A percentile compares a stretch with the other conserved stretches of the same genome.
Conservation (phyloP, 352 stramenopile genomes). For the Phytophthora pseudosyringae region DNA sequence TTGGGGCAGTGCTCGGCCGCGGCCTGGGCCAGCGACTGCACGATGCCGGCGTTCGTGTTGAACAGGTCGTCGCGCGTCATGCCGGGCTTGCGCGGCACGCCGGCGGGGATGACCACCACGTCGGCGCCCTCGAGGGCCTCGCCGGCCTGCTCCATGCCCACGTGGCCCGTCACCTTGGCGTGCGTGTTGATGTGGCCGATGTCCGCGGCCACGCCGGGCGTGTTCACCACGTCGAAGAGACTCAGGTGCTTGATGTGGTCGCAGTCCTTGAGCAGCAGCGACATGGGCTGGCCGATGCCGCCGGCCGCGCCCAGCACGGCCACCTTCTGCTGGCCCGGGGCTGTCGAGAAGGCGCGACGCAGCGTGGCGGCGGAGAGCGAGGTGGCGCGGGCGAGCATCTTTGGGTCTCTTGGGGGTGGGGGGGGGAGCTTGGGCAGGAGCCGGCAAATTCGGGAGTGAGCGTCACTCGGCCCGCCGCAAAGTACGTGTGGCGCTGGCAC, state of each 20-base stretch:
- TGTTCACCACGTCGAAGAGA: slow-evolving; percentile 99
- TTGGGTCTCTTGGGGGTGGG: neutral
- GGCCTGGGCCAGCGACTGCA: slow-evolving; percentile 94
- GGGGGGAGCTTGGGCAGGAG: slow-evolving; percentile 8
- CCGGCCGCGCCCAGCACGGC: slow-evolving; percentile 93
- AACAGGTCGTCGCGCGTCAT: slow-evolving; percentile 97
- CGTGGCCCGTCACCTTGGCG: slow-evolving; percentile 74
- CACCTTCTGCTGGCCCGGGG: slow-evolving; percentile 77
- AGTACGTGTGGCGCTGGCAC: slow-evolving; percentile 24
- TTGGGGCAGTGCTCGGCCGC: slow-evolving; percentile 97
- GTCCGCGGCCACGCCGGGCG: slow-evolving; percentile 97
- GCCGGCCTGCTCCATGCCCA: slow-evolving; percentile 82
- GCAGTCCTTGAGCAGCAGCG: slow-evolving; percentile 97
- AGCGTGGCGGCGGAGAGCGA: slow-evolving; percentile 26
- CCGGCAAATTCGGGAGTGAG: slow-evolving; percentile 30
- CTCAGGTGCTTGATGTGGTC: slow-evolving; percentile 96
- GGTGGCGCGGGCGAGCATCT: slow-evolving; percentile 34
- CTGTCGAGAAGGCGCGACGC: slow-evolving; percentile 62
- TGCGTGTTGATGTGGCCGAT: slow-evolving; percentile 94
- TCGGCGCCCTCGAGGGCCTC: slow-evolving; percentile 85
- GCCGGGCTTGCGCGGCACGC: slow-evolving; percentile 98
- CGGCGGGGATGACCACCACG: slow-evolving; percentile 99
- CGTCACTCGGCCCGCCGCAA: neutral
- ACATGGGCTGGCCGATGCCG: slow-evolving; percentile 99
- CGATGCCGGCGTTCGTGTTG: slow-evolving; percentile 97